Evolutionary conservation across 176 grass and related monocot species (phyloP).

Genomic region (Aegilops umbellulata): DNA sequence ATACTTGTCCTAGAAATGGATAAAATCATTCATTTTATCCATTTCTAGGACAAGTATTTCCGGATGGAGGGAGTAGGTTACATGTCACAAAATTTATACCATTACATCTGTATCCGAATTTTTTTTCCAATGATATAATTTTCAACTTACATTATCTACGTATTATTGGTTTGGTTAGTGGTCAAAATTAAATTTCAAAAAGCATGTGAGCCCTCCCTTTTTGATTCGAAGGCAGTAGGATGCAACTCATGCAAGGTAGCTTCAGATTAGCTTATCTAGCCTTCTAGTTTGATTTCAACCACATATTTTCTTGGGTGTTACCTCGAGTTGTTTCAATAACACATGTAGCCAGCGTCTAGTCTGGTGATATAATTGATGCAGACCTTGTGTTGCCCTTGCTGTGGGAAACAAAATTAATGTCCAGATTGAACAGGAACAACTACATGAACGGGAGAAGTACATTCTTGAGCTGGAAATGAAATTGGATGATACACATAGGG

Average conservation of each 20-base stretch:
- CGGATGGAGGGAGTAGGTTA: too few relatives aligned
- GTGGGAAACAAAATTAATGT: not conserved
- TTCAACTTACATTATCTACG: too few relatives aligned
- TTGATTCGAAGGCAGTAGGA: not conserved
- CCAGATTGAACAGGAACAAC: constrained; percentile 67
- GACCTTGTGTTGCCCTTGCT: not conserved
- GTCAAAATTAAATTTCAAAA: too few relatives aligned
- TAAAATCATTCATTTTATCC: too few relatives aligned
- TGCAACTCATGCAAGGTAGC: not conserved
- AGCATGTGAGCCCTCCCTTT: too few relatives aligned
- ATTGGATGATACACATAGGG: constrained; percentile 76
- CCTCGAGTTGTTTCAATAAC: not conserved
- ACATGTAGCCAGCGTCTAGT: not conserved
- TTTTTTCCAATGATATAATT: too few relatives aligned
- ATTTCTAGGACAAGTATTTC: too few relatives aligned
- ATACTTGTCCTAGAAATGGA: too few relatives aligned
- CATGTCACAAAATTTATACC: too few relatives aligned
- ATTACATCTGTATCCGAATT: too few relatives aligned
- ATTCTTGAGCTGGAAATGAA: constrained; percentile 91
- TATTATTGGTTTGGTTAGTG: too few relatives aligned
- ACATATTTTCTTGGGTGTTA: not conserved
- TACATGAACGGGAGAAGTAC: constrained; percentile 84
- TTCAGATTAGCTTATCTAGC: not conserved
- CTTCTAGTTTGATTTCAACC: not conserved
- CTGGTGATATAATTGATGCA: not conserved